These are phyloP conservation scores for Xylariomycetidae sp. DNA, from an alignment of 2,329 filamentous ascomycete genomes.

Conservation along the genomic window DNA sequence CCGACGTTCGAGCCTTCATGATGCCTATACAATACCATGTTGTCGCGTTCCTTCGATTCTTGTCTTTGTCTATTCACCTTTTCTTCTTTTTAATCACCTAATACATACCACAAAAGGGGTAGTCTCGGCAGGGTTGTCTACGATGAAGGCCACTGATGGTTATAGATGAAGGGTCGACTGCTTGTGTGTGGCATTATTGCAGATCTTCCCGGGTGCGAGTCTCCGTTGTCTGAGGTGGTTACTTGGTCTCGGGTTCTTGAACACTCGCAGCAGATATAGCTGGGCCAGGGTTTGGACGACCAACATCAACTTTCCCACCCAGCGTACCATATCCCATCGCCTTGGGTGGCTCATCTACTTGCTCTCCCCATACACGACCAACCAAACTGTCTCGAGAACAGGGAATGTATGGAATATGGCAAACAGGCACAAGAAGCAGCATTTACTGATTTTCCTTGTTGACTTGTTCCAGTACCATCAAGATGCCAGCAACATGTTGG, in stretches of 20 bases:
- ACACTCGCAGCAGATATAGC: constrained; percentile 16
- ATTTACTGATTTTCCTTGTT: constrained; percentile 15
- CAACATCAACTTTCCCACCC: constrained; percentile 14
- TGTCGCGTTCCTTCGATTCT: constrained; percentile 47
- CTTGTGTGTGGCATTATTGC: too few species aligned
- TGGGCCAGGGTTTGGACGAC: constrained; percentile 17
- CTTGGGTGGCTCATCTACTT: too few species aligned
- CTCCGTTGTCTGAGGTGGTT: constrained; percentile 10
- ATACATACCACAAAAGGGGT: constrained; percentile 34
- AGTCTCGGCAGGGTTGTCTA: constrained; percentile 17
- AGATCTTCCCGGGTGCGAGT: too few species aligned
- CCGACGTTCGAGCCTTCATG: constrained; percentile 54
- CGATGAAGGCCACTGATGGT: constrained; percentile 12
- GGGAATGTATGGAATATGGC: constrained; percentile 18
- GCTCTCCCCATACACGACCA: too few species aligned
- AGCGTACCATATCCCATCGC: constrained; percentile 12
- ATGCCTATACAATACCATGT: constrained; percentile 57
- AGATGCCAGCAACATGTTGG: too few species aligned
- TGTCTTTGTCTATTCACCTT: constrained; percentile 34
- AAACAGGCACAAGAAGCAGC: constrained; percentile 21
- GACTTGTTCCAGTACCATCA: constrained; percentile 12
- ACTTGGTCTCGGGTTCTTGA: constrained; percentile 14
- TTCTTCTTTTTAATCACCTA: constrained; percentile 38
- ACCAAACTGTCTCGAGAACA: constrained; percentile 13
- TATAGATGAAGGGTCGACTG: too few species aligned